Evolutionary conservation across 177 flowering plant species (phyloP), one percentile per base, ranked within the genome.

Genomic region (Vitis hybrid): DNA sequence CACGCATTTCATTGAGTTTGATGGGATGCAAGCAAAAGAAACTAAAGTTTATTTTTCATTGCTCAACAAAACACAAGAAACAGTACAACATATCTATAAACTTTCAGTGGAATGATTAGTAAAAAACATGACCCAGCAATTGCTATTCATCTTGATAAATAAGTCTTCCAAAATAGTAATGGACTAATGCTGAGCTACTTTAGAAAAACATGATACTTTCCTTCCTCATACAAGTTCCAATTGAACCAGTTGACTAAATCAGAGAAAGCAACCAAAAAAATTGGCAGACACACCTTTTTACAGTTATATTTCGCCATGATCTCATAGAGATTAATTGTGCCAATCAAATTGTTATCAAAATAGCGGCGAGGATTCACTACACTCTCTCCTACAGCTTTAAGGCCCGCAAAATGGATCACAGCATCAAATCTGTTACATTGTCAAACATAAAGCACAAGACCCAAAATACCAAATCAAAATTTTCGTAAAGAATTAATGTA

Each of bases 361-460:
- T 96, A 96, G 4, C 87, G 85, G 7, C 80, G 72, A 10, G 99
- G 99, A 67, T 87, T 65, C 0, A 82, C 87, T 20, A 94, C 95
- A 79, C 98, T 93, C 79, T 96, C 99, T 49, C 91, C 99, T 52
- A 96, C 98, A 70, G 99, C 98, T 78, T 96, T 96, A 46, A 92
- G 84, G 14, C 97, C 99, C 70, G 97, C 98, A 86, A 96, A 96
- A 75, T 96, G 99, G 63, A 96, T 91, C 75, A 96, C 99, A 30
- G 97, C 99, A 79, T 88, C 97, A 82, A 91, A 96, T 74, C 98
- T 95, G 75, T 65, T 2, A 13, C 61, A 61, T 58, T 48, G 27
- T 1, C 35, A 70, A 50, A 12, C 50, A 56, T 61, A 56, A 49
- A 18, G n/a, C 27, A 24, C 27, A 24, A 24, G 27, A 0, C 27